Conservation (phyloP, 108 stramenopile species). For the Cyclotella choctawhatcheeana region DNA sequence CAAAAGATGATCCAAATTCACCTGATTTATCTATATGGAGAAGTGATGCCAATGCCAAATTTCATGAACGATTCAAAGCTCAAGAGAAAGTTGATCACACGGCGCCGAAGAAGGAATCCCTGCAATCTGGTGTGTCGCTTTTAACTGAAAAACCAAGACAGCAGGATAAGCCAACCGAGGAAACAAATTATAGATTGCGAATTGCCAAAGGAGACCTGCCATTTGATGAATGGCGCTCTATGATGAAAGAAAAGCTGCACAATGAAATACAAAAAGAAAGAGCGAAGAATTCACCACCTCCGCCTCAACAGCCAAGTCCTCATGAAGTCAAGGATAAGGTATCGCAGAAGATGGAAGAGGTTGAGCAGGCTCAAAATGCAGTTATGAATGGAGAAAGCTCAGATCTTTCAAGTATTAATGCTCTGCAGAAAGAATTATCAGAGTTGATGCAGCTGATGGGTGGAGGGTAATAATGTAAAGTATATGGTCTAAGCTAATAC, state of each 20-base stretch:
- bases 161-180: neutral
- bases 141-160: neutral
- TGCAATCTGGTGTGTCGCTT: too few species aligned
- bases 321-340: constrained; percentile 3
- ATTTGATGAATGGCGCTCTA: constrained; percentile 7
- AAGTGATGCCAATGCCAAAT: neutral
- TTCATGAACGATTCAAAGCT: constrained; percentile 8
- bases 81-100: neutral
- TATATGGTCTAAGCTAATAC: too few species aligned
- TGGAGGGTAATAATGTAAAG: neutral
- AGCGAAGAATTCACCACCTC: neutral
- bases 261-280: neutral
- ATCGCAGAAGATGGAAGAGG: constrained; percentile 8
- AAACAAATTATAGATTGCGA: neutral
- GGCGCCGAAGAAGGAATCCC: neutral
- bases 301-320: neutral
- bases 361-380: constrained; percentile 9
- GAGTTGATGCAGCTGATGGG: constrained; percentile 7
- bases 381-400: neutral
- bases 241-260: constrained; percentile 4
- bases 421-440: constrained; percentile 11
- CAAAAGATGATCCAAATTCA: neutral
- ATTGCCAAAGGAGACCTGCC: neutral
- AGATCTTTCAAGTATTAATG: neutral
- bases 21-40: neutral